phyloP scores from a whole-genome alignment of 345 rosid species.

The Aquilaria malaccensis region DNA sequence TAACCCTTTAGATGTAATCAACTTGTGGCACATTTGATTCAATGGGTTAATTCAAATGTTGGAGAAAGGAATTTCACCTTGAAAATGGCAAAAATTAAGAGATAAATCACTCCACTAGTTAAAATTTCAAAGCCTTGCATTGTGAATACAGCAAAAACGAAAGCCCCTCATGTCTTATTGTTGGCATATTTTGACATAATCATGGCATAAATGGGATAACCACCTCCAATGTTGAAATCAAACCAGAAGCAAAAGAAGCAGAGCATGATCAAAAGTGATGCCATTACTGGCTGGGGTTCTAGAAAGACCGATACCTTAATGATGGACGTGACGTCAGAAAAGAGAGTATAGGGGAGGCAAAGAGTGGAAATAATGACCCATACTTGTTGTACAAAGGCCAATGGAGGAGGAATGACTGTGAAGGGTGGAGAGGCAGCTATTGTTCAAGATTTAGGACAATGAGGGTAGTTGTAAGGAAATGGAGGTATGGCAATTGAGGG shows the following conservation, averaged over 20 bases:
- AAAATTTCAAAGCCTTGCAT: slow-evolving; percentile 83
- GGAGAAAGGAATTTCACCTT: slow-evolving; percentile 33
- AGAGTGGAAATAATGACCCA: no score
- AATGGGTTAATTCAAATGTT: slow-evolving; percentile 20
- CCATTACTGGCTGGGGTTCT: no score
- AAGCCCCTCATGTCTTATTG: slow-evolving; percentile 62
- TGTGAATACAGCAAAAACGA: slow-evolving; percentile 67
- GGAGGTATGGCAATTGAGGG: no score
- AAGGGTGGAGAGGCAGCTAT: no score
- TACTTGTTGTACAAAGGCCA: no score
- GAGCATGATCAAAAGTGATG: slow-evolving; percentile 37
- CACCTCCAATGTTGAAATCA: slow-evolving; percentile 81
- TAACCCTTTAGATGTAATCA: slow-evolving; percentile 58
- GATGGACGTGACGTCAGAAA: no score
- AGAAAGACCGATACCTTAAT: no score
- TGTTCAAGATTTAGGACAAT: no score
- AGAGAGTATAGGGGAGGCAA: no score
- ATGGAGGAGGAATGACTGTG: no score
- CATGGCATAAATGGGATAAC: slow-evolving; percentile 78
- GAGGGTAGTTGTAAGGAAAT: no score
- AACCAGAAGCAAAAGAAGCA: slow-evolving; percentile 88
- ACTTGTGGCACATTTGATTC: slow-evolving; percentile 51
- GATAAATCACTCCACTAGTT: slow-evolving; percentile 46
- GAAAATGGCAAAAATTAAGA: slow-evolving; percentile 32
- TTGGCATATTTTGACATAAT: slow-evolving; percentile 85